phyloP scores from a whole-genome alignment of 1,139 yeast genomes.

The Debaryomyces coudertii region DNA sequence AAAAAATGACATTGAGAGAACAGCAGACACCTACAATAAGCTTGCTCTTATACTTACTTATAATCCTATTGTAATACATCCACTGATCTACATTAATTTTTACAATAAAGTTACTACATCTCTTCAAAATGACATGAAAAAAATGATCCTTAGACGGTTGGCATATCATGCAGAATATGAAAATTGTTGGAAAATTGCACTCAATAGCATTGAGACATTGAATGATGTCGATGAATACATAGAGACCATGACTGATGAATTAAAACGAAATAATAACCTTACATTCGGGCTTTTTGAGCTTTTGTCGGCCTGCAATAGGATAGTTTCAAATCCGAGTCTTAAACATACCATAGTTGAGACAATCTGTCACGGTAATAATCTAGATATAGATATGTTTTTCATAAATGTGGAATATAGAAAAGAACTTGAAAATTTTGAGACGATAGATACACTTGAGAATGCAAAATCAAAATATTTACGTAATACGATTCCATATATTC shows the following conservation, averaged over 20 bases:
- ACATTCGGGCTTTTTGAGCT: slow-evolving; percentile 30
- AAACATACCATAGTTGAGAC: slow-evolving; percentile 26
- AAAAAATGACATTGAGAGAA: slow-evolving; percentile 20
- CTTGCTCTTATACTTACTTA: slow-evolving; percentile 34
- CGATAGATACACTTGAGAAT: slow-evolving; percentile 4
- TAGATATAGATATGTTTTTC: slow-evolving; percentile 1
- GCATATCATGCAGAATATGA: slow-evolving; percentile 35
- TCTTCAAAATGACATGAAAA: slow-evolving; percentile 25
- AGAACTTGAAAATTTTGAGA: slow-evolving; percentile 7
- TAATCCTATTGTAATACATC: slow-evolving; percentile 38
- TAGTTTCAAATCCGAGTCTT: slow-evolving; percentile 19
- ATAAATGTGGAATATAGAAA: neutral
- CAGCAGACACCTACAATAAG: slow-evolving; percentile 35
- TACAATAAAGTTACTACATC: slow-evolving; percentile 21
- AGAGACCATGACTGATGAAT: slow-evolving; percentile 26
- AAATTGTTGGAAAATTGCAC: slow-evolving; percentile 34
- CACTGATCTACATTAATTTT: slow-evolving; percentile 30
- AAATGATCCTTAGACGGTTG: slow-evolving; percentile 30
- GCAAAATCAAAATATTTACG: neutral
- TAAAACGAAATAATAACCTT: slow-evolving; percentile 23
- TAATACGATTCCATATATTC: slow-evolving; percentile 2
- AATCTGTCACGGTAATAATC: slow-evolving; percentile 17
- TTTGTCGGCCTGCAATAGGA: slow-evolving; percentile 20
- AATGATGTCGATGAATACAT: slow-evolving; percentile 43
- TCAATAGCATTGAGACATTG: slow-evolving; percentile 33